A percentile compares a stretch with the other conserved stretches of the same genome.
These are phyloP conservation scores for Phytophthora sansomeana DNA, from an alignment of 352 stramenopile genomes.

Conservation along the genomic window DNA sequence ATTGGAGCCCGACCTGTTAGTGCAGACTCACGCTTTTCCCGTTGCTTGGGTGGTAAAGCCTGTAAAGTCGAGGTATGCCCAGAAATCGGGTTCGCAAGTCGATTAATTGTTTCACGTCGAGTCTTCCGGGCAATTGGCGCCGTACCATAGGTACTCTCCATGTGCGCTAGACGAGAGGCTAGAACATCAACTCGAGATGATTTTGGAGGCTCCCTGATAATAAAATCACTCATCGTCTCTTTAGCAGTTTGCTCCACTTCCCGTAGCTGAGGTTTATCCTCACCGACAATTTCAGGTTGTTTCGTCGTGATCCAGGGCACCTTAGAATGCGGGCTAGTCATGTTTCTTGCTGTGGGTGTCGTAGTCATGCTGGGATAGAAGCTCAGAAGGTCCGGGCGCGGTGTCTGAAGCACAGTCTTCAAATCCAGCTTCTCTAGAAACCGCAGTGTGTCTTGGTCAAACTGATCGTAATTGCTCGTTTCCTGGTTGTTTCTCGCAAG, in stretches of 20 bases:
- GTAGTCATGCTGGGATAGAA: conserved; percentile 38
- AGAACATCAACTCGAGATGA: background rate
- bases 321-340: conserved; percentile 9
- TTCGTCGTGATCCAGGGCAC: background rate
- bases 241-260: conserved; percentile 6
- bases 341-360: conserved; percentile 1
- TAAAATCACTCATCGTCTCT: background rate
- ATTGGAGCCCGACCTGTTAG: conserved; percentile 17
- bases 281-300: background rate
- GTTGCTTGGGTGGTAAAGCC: conserved; percentile 62
- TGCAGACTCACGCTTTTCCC: conserved; percentile 56
- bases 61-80: conserved; percentile 71
- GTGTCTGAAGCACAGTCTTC: conserved; percentile 66
- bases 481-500: conserved; percentile 10
- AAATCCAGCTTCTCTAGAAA: conserved; percentile 74
- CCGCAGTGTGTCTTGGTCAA: conserved; percentile 58
- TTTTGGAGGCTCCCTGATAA: conserved; percentile 11
- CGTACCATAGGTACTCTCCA: conserved; percentile 76
- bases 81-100: conserved; percentile 76
- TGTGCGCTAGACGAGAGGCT: conserved; percentile 51
- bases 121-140: conserved; percentile 49
- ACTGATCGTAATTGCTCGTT: conserved; percentile 19
- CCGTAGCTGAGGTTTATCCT: background rate
- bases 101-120: conserved; percentile 64
- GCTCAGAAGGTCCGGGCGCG: conserved; percentile 59